A percentile compares a stretch with the other conserved stretches of the same genome.
Evolutionary conservation across 164 flowering plant genomes (phyloP).

Genomic region (Magnolia sinica): DNA sequence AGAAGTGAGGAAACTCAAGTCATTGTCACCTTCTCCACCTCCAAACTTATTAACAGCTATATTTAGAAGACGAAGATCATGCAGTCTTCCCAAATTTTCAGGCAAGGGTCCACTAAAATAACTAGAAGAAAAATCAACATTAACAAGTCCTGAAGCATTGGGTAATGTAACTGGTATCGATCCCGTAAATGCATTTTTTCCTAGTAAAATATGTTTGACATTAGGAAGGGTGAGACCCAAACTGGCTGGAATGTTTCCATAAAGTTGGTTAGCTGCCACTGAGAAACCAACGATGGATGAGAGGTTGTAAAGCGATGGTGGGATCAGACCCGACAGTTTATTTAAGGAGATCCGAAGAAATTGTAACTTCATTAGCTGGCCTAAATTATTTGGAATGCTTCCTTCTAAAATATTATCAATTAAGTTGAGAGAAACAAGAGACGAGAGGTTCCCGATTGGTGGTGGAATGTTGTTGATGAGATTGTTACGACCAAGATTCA

Average conservation of each 20-base stretch:
- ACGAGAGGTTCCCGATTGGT: constrained; percentile 12
- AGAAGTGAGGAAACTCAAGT: constrained; percentile 24
- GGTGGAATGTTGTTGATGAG: constrained; percentile 2
- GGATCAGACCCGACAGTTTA: not conserved
- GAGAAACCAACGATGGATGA: not conserved
- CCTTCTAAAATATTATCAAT: not conserved
- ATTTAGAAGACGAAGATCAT: constrained; percentile 3
- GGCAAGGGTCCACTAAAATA: constrained; percentile 21
- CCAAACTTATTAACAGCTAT: constrained; percentile 21
- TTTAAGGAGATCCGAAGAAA: not conserved
- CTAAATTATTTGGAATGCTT: not conserved
- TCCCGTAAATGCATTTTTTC: constrained; percentile 19
- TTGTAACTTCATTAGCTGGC: not conserved
- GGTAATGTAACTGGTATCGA: constrained; percentile 28
- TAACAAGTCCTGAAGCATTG: constrained; percentile 25
- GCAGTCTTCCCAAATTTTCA: constrained; percentile 14
- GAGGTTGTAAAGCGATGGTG: not conserved
- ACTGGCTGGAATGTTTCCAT: not conserved
- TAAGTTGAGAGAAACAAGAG: not conserved
- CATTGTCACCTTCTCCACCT: constrained; percentile 13
- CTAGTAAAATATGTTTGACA: constrained; percentile 1
- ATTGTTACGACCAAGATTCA: not conserved
- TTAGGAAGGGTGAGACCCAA: not conserved
- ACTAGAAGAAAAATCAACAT: constrained; percentile 14
- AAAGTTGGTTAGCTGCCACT: not conserved